Conservation (phyloP, 2,329 filamentous ascomycete genomes). For the Paecilomyces dactylethromorphus region DNA sequence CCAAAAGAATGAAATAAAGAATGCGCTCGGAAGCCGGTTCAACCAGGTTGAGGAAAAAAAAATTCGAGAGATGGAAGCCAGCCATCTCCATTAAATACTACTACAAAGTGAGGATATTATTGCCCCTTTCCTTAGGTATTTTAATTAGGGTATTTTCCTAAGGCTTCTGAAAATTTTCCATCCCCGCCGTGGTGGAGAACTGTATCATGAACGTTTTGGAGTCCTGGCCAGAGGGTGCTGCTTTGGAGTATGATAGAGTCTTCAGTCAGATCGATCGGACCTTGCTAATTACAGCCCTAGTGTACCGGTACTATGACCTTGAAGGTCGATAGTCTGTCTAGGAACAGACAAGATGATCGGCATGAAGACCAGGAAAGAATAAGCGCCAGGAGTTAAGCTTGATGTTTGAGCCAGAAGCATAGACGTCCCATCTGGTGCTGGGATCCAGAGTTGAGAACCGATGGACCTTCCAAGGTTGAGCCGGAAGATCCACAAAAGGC, state of each 20-base stretch:
- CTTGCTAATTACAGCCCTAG: background rate
- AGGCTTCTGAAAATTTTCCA: background rate
- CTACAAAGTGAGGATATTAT: background rate
- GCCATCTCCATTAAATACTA: background rate
- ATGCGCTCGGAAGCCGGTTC: background rate
- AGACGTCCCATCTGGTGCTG: background rate
- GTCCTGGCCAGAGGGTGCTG: background rate
- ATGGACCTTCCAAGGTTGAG: background rate
- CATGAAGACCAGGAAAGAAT: background rate
- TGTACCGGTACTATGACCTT: background rate
- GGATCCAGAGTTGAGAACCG: background rate
- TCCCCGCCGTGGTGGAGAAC: background rate
- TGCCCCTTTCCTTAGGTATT: background rate
- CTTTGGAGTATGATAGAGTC: background rate
- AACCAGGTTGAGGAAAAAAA: background rate
- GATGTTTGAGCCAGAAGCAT: background rate
- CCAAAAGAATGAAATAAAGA: slow-evolving; percentile 1
- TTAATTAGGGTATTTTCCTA: background rate
- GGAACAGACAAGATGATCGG: background rate
- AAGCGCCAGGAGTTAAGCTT: background rate
- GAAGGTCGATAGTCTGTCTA: background rate
- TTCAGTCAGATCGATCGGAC: background rate
- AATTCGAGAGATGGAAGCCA: background rate
- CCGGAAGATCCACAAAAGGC: background rate
- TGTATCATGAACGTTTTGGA: background rate